A percentile compares a stretch with the other conserved stretches of the same genome.
These are phyloP conservation scores for Kodamaea sagamina DNA, from an alignment of 805 yeast genomes.

Conservation along the genomic window DNA sequence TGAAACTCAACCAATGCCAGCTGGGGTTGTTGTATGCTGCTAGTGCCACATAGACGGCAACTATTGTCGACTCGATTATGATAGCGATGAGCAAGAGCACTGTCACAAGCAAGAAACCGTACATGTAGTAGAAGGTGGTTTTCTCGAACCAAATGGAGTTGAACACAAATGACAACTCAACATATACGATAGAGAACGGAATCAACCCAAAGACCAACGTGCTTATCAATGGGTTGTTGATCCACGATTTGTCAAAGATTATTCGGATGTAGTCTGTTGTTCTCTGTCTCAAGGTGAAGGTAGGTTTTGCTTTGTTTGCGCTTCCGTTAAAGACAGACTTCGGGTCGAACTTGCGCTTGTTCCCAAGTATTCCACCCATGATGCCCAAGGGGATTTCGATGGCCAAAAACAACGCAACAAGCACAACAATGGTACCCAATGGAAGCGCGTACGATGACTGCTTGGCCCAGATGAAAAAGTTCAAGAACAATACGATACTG, in stretches of 20 bases:
- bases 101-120: conserved; percentile 72
- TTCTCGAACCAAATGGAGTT: conserved; percentile 80
- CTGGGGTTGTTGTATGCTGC: conserved; percentile 52
- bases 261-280: conserved; percentile 9
- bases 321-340: conserved; percentile 21
- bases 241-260: conserved; percentile 18
- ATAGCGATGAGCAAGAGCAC: conserved; percentile 59
- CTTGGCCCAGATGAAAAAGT: conserved; percentile 72
- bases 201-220: conserved; percentile 62
- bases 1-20: conserved; percentile 86
- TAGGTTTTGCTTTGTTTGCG: conserved; percentile 1
- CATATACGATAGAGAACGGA: conserved; percentile 81
- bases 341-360: conserved; percentile 29
- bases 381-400: conserved; percentile 76
- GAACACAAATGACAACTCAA: conserved; percentile 71
- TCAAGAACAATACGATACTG: conserved; percentile 54
- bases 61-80: conserved; percentile 69
- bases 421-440: conserved; percentile 66
- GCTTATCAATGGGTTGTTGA: conserved; percentile 27
- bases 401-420: conserved; percentile 59
- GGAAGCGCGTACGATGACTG: conserved; percentile 78
- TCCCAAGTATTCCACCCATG: conserved; percentile 64
- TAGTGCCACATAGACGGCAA: conserved; percentile 65
- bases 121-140: conserved; percentile 75
- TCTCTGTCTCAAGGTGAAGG: conserved; percentile 10